These are phyloP conservation scores for Rhizophagus sp. DNA, from an alignment of 192 early-diverging fungal genomes.

Conservation along the genomic window DNA sequence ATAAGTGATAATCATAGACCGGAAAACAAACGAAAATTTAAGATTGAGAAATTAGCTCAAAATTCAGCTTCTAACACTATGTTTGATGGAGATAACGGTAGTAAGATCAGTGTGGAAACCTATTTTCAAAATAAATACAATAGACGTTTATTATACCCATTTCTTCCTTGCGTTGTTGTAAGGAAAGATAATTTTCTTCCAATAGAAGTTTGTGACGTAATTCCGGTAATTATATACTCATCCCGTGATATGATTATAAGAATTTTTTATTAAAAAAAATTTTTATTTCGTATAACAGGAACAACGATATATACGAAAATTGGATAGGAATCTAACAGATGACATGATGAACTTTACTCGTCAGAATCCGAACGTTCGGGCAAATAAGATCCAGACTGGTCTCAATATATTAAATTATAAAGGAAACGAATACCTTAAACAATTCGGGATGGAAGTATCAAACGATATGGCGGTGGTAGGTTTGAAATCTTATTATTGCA, in stretches of 20 bases:
- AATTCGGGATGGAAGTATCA: slow-evolving; percentile 73
- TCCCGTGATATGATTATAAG: too few species aligned
- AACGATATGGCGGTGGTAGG: slow-evolving; percentile 64
- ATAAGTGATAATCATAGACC: slow-evolving; percentile 61
- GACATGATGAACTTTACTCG: slow-evolving; percentile 96
- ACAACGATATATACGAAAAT: slow-evolving; percentile 78
- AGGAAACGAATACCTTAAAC: slow-evolving; percentile 68
- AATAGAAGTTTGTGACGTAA: slow-evolving; percentile 87
- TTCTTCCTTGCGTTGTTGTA: slow-evolving; percentile 80
- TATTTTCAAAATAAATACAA: slow-evolving; percentile 64
- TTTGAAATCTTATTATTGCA: not conserved
- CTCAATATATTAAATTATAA: slow-evolving; percentile 62
- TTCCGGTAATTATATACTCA: slow-evolving; percentile 31
- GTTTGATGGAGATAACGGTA: slow-evolving; percentile 55
- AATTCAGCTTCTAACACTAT: slow-evolving; percentile 68
- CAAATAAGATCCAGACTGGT: slow-evolving; percentile 78
- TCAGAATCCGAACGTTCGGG: slow-evolving; percentile 79
- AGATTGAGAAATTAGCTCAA: slow-evolving; percentile 65
- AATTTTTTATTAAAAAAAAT: not conserved
- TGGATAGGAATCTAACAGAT: slow-evolving; percentile 82
- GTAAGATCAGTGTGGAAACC: slow-evolving; percentile 64
- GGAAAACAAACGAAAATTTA: slow-evolving; percentile 66
- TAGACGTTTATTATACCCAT: slow-evolving; percentile 43
- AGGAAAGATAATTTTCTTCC: slow-evolving; percentile 71
- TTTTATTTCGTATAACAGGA: slow-evolving; percentile 47